Conservation (phyloP, 306 rosid species). For the Quercus cerris region DNA sequence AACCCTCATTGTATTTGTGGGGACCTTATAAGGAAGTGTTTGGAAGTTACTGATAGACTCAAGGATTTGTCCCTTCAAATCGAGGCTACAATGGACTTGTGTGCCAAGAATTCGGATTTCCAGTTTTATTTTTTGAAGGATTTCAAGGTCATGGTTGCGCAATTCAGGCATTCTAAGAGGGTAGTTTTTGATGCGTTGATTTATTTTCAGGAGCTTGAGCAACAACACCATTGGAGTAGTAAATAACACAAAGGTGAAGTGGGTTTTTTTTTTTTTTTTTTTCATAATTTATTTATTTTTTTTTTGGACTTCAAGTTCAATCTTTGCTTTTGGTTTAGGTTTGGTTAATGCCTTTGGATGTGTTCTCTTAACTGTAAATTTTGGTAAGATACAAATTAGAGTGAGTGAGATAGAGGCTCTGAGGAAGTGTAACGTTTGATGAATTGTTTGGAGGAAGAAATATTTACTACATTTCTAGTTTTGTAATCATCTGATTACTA, state of each 20-base stretch:
- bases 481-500: not conserved
- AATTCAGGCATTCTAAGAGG: not conserved
- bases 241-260: not conserved
- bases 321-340: not conserved
- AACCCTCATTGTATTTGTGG: not conserved
- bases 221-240: not conserved
- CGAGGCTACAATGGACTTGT: constrained; percentile 1
- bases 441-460: not conserved
- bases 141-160: not conserved
- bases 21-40: not conserved
- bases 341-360: not conserved
- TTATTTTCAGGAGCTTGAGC: constrained; percentile 14
- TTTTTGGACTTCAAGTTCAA: not conserved
- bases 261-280: not conserved
- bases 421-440: not conserved
- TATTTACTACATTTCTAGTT: not conserved
- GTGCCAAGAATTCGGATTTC: not conserved
- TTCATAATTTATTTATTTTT: not conserved
- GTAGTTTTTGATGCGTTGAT: not conserved
- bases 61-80: not conserved
- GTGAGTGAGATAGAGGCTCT: not conserved
- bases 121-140: not conserved
- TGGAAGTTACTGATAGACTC: not conserved
- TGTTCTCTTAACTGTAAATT: not conserved
- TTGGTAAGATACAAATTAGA: not conserved